Conservation (phyloP, 2,329 filamentous ascomycete genomes). For the Chaetothyriales sp. region DNA sequence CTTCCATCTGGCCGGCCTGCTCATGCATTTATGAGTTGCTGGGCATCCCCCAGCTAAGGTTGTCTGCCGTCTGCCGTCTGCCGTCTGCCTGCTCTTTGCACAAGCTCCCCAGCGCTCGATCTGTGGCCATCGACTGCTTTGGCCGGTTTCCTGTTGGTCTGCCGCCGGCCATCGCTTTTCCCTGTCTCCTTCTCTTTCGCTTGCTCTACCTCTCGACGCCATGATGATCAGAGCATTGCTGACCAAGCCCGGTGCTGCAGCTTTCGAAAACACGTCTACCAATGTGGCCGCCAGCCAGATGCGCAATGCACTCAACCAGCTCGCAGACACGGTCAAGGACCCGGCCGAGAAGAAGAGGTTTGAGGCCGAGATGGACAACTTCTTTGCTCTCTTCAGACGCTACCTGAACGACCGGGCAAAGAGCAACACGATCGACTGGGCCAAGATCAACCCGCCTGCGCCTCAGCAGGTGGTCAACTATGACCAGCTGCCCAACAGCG, state of each 20-base stretch:
- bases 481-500: constrained; percentile 72
- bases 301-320: constrained; percentile 90
- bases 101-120: not conserved
- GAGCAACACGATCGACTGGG: constrained; percentile 92
- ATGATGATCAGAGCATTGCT: constrained; percentile 2
- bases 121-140: not conserved
- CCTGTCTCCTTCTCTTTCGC: no score
- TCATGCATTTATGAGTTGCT: not conserved
- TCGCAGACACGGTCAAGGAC: constrained; percentile 80
- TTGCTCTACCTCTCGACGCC: not conserved
- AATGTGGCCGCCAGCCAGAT: constrained; percentile 97
- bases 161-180: no score
- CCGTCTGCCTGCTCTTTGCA: not conserved
- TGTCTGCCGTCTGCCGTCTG: not conserved
- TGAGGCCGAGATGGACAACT: constrained; percentile 99
- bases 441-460: constrained; percentile 86
- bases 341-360: constrained; percentile 64
- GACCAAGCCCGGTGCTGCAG: constrained; percentile 40
- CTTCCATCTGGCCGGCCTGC: not conserved
- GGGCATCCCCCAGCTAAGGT: not conserved
- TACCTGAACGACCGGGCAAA: constrained; percentile 99
- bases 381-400: constrained; percentile 95
- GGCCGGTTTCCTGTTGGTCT: not conserved
- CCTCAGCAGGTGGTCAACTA: constrained; percentile 92
- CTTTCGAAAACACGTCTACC: constrained; percentile 98